phyloP scores from a whole-genome alignment of 2,329 filamentous ascomycete species.

The Penicillium sp. region DNA sequence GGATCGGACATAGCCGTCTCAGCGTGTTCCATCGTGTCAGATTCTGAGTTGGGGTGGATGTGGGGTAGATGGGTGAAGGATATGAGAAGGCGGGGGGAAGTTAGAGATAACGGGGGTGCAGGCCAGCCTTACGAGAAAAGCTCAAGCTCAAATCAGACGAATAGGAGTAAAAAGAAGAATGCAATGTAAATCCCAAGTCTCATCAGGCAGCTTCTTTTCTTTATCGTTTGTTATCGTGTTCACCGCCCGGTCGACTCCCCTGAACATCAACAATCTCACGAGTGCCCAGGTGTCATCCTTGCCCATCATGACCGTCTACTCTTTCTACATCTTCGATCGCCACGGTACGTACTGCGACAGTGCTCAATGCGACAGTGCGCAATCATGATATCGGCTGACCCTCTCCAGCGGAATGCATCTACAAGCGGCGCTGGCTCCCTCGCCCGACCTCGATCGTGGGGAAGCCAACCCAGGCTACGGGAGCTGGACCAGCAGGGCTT shows the following conservation, averaged over 20 bases:
- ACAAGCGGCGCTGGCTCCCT: constrained; percentile 78
- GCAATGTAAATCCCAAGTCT: not conserved
- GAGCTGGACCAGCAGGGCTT: constrained; percentile 31
- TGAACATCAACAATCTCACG: constrained; percentile 18
- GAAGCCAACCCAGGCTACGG: constrained; percentile 37
- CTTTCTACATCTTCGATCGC: constrained; percentile 98
- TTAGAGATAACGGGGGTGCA: constrained; percentile 15
- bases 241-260: constrained; percentile 22
- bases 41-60: constrained; percentile 7
- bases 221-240: constrained; percentile 14
- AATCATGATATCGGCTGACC: constrained; percentile 8
- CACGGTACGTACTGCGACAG: constrained; percentile 61
- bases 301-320: constrained; percentile 78
- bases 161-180: not conserved
- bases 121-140: constrained; percentile 23
- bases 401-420: constrained; percentile 83
- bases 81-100: constrained; percentile 15
- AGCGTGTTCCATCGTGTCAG: constrained; percentile 6
- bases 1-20: constrained; percentile 10
- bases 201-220: constrained; percentile 15
- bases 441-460: constrained; percentile 45
- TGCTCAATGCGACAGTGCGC: not conserved
- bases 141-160: not conserved
- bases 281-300: not conserved
- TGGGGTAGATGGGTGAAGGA: constrained; percentile 19